Conservation (phyloP, 2,329 filamentous ascomycete species). For the Plenodomus tracheiphilus region DNA sequence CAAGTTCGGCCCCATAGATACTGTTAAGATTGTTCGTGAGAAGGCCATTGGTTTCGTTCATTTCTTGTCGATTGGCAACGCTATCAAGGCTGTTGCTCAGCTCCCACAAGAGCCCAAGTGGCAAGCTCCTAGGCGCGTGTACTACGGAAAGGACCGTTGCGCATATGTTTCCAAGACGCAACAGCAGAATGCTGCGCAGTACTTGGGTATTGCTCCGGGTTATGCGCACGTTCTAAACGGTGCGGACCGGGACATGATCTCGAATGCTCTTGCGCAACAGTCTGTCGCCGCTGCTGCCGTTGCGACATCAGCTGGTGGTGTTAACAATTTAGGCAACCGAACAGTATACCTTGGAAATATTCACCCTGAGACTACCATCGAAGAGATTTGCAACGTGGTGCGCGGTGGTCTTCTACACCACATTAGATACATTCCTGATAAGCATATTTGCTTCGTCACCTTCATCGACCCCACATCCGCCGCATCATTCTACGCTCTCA, state of each 20-base stretch:
- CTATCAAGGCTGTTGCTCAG: constrained; percentile 96
- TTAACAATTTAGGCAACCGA: constrained; percentile 95
- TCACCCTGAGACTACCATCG: constrained; percentile 96
- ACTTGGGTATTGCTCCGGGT: constrained; percentile 92
- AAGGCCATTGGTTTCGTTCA: constrained; percentile 98
- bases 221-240: constrained; percentile 96
- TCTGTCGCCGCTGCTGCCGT: constrained; percentile 96
- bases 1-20: constrained; percentile 96
- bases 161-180: constrained; percentile 99
- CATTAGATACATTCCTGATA: constrained; percentile 98
- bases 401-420: constrained; percentile 94
- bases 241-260: constrained; percentile 94
- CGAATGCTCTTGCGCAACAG: constrained; percentile 93
- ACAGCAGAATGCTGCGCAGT: constrained; percentile 98
- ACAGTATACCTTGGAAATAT: constrained; percentile 99
- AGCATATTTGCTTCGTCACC: constrained; percentile 99
- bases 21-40: constrained; percentile 95
- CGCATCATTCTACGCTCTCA: constrained; percentile 95
- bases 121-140: constrained; percentile 92
- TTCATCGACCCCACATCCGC: constrained; percentile 98
- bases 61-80: constrained; percentile 95
- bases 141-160: constrained; percentile 98
- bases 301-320: constrained; percentile 92
- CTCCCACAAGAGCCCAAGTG: constrained; percentile 95
- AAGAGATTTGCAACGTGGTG: constrained; percentile 99